Base-by-base conservation (phyloP, 257 asterid genomes). In the Solanum sejunctum region DNA sequence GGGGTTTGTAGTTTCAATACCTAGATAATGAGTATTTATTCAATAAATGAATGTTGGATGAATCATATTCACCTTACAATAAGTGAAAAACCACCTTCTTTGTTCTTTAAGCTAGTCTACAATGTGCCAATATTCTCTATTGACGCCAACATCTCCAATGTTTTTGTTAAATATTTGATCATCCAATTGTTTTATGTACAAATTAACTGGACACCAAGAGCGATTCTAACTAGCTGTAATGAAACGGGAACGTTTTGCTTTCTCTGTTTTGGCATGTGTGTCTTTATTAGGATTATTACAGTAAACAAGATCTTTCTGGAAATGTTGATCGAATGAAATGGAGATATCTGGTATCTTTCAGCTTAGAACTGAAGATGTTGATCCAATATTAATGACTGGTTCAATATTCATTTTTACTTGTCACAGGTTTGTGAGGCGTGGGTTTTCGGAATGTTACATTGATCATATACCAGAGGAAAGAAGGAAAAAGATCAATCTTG, bases 341-440 rank as follows among this genome's bases (percentile, higher is more conserved):
- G 39, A 36, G 39, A 32, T 32, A 3, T 32, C 5, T 32, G 3
- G 39, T 32, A 32, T 32, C 39, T 32, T 32, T 32, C 39, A 32
- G 5, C 4, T 32, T 32, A 32, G 4, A 32, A 32, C 39, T 32
- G 5, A 2, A 32, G 39, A 36, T 36, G 39, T 36, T 36, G 39
- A 36, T 36, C 39, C 39, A 36, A 32, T 32, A 32, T 32, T 2
- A 32, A 32, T 32, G 36, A 32, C 26, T 32, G 36, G 36, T 56
- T 17, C 21, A 56, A 56, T 56, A 56, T 56, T 7, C 63, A 39
- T 69, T 36, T 49, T 61, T 45, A 21, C 47, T 15, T 85, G 80
- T 66, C 85, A 56, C 89, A 97, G 99, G 99, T 97, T 97, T 87
- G 95, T 94, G 47, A 91, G 98, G 84, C 99, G 99, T 21, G 99